phyloP scores from a whole-genome alignment of 768 basidiomycete species.

The Mycena leptocephala region DNA sequence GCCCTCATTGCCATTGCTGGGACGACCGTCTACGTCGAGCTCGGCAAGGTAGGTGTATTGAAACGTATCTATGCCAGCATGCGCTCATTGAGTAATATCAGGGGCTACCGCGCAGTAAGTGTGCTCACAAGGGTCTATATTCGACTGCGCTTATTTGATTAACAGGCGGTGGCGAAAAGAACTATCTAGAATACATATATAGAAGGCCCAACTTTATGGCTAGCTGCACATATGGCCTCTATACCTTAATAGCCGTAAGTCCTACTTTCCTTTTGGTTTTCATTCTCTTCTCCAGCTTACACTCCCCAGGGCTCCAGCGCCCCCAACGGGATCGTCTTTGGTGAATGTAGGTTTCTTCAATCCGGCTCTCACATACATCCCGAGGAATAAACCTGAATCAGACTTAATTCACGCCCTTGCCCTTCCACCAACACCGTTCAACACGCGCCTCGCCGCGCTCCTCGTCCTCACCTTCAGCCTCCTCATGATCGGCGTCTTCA shows the following conservation, averaged over 20 bases:
- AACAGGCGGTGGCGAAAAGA: slow-evolving; percentile 76
- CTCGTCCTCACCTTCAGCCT: slow-evolving; percentile 55
- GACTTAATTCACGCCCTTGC: slow-evolving; percentile 56
- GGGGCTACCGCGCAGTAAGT: slow-evolving; percentile 68
- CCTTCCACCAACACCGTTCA: slow-evolving; percentile 41
- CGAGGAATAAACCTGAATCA: background rate
- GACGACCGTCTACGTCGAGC: slow-evolving; percentile 59
- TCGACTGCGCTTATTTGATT: no score
- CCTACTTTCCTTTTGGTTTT: background rate
- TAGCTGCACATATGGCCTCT: slow-evolving; percentile 70
- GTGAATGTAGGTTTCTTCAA: slow-evolving; percentile 61
- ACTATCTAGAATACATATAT: slow-evolving; percentile 77
- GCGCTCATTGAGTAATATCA: slow-evolving; percentile 18
- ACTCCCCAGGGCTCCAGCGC: slow-evolving; percentile 29
- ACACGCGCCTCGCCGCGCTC: slow-evolving; percentile 48
- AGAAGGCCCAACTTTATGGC: slow-evolving; percentile 69
- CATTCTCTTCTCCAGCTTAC: slow-evolving; percentile 21
- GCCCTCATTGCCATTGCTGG: slow-evolving; percentile 57
- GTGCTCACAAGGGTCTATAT: no score
- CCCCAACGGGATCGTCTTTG: slow-evolving; percentile 67
- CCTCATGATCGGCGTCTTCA: slow-evolving; percentile 59
- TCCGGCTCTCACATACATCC: no score
- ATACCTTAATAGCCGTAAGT: slow-evolving; percentile 64
- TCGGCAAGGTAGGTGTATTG: slow-evolving; percentile 52
- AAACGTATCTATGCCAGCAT: no score